Evolutionary conservation across 164 flowering plant species (phyloP), one percentile per base, ranked within the genome.

Genomic region (Magnolia officinalis): DNA sequence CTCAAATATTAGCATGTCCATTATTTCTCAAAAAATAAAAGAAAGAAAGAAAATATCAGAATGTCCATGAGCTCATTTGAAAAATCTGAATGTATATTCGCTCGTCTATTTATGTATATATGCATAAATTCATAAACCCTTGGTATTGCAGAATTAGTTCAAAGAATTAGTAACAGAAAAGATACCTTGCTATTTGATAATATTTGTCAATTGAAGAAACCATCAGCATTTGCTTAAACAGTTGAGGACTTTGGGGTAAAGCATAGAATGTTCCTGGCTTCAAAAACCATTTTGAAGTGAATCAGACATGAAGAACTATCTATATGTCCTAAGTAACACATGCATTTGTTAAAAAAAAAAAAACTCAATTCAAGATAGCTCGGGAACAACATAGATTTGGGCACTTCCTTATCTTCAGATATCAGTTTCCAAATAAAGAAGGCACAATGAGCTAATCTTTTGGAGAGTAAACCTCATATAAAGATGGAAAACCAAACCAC

Each of bases 211-310:
- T 88, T 58, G 96, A 95, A 70, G 98, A 89, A 55, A 93, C 98
- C 98, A 93, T 95, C 63, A 95, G 86, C 98, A 95, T 93, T 82
- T 95, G 98, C 84, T 95, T 95, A 80, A 89, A 95, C 74, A 95
- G 85, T 71, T 95, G 98, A 55, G 98, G 98, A 77, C 98, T 95
- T 86, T 93, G 98, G 50, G 98, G 98, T 85, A 95, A 87, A 77
- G 98, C 98, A 87, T 93, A 95, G 84, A 91, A 93, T 74, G 91
- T 89, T 84, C 98, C 98, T 90, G 98, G 92, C 98, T 95, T 88
- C 92, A 92, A 81, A 82, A 79, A 76, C 74, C 24, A 82, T 73
- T 80, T 31, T 72, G 72, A 63, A 81, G 63, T 76, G 71, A 78
- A 88, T 86, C 83, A 89, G 80, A 77, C 23, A 50, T n/a, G 80